Percentiles rank a stretch among this genome's conserved stretches.
Evolutionary conservation across 2,329 filamentous ascomycete genomes (phyloP).

Genomic region (Penicillium freii): DNA sequence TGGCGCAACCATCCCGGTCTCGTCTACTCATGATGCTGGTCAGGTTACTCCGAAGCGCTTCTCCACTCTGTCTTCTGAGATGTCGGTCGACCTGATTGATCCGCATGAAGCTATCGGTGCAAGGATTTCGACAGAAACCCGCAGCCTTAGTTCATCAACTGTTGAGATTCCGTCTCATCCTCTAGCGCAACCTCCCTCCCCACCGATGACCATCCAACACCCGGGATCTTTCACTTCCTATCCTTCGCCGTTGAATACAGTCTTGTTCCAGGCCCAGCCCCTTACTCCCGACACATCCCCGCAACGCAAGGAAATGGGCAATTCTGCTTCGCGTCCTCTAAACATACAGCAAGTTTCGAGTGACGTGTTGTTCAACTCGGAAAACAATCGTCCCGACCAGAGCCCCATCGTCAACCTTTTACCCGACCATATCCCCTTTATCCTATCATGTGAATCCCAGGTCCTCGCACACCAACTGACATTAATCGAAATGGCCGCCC

Average conservation of each 20-base stretch:
- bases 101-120: constrained; percentile 34
- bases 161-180: constrained; percentile 46
- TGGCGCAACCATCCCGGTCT: constrained; percentile 43
- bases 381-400: constrained; percentile 23
- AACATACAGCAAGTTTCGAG: constrained; percentile 32
- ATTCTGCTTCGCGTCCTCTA: constrained; percentile 17
- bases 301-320: constrained; percentile 21
- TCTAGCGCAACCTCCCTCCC: constrained; percentile 47
- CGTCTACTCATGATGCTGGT: constrained; percentile 26
- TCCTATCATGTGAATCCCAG: constrained; percentile 62
- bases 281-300: constrained; percentile 48
- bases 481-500: constrained; percentile 63
- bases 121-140: constrained; percentile 34
- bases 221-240: constrained; percentile 36
- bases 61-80: constrained; percentile 53
- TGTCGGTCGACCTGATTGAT: constrained; percentile 53
- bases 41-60: constrained; percentile 50
- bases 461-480: constrained; percentile 63
- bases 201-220: constrained; percentile 45
- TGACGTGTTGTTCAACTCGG: constrained; percentile 36
- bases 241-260: constrained; percentile 31
- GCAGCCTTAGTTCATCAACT: constrained; percentile 37
- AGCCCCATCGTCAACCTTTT: constrained; percentile 12
- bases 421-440: constrained; percentile 57
- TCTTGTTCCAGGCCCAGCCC: constrained; percentile 36